phyloP scores from a whole-genome alignment of 2,329 filamentous ascomycete species.

The Ramichloridium luteum region DNA sequence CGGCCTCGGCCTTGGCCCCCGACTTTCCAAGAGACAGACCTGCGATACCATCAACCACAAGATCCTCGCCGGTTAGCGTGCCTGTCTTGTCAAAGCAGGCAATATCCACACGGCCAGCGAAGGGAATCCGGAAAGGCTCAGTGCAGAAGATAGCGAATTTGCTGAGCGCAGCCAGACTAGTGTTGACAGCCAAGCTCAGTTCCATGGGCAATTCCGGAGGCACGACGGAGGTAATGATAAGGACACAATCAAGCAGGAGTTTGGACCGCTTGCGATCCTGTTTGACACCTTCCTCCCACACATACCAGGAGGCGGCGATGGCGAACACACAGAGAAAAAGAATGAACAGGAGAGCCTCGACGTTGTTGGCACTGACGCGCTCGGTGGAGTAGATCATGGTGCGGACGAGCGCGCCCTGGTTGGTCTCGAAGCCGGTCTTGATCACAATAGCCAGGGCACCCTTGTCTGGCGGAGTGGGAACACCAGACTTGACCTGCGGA shows the following conservation, averaged over 20 bases:
- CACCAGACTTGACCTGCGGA: slow-evolving; percentile 59
- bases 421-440: slow-evolving; percentile 98
- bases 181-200: slow-evolving; percentile 92
- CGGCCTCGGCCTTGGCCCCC: slow-evolving; percentile 52
- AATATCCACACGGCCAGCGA: slow-evolving; percentile 85
- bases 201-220: slow-evolving; percentile 99
- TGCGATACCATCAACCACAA: slow-evolving; percentile 93
- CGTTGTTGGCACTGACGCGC: slow-evolving; percentile 95
- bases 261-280: slow-evolving; percentile 96
- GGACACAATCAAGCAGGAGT: slow-evolving; percentile 87
- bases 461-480: slow-evolving; percentile 77
- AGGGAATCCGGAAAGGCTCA: slow-evolving; percentile 96
- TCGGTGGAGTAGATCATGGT: slow-evolving; percentile 99
- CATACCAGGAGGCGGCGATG: slow-evolving; percentile 95
- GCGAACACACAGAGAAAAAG: slow-evolving; percentile 93
- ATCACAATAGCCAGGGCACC: slow-evolving; percentile 88
- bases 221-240: slow-evolving; percentile 95
- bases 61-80: slow-evolving; percentile 87
- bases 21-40: slow-evolving; percentile 63
- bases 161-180: slow-evolving; percentile 83
- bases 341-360: slow-evolving; percentile 92
- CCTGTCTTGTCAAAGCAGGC: slow-evolving; percentile 99
- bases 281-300: slow-evolving; percentile 91
- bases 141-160: slow-evolving; percentile 98
- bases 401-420: slow-evolving; percentile 89